Base-by-base conservation (phyloP, 2,329 filamentous ascomycete species). In the Alternaria viburni region DNA sequence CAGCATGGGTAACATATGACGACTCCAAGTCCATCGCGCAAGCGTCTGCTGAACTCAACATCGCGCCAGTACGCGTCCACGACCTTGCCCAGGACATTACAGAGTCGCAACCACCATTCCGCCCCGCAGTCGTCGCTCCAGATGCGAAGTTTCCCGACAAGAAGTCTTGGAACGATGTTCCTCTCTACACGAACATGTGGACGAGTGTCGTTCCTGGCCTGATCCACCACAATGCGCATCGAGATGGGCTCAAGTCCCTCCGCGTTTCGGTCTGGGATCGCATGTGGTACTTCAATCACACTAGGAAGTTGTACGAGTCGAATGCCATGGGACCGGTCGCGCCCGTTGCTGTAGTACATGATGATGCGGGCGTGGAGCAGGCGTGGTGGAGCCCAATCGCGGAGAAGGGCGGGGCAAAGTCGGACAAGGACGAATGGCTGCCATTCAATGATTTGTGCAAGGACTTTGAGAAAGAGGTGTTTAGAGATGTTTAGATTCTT, bases 151-250 rank as follows among this genome's bases (percentile, higher is more conserved):
- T 46, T 2, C 12, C 43, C 15, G 9, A 10, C 2, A 15, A 28
- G 12, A 56, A 44, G n/a, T 17, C 54, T 8, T 57, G 54, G 54
- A 25, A 11, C 15, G 43, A 57, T 13, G 19, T 57, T 13, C 43
- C 54, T 15, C 54, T 57, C 26, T 47, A 57, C 44, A 57, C 54
- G 12, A 57, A 57, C 43, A 32, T 57, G 41, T 57, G 54, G 54
- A 57, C 54, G 10, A 26, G 36, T 6, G 44, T 57, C 19, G 45
- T 50, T 0, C 55, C 45, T 17, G 45, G 28, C 13, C 30, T 50
- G 6, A 57, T 50, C 21, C 55, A 57, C 17, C 55, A 50, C 45
- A 57, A 57, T 3, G 55, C 45, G 8, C 55, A 57, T 50, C 55
- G 45, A 17, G 55, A 50, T n/a, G 45, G 55, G 10, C 15, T 57